Base-by-base conservation (phyloP, 2,329 filamentous ascomycete species). In the Xylaria sp. region DNA sequence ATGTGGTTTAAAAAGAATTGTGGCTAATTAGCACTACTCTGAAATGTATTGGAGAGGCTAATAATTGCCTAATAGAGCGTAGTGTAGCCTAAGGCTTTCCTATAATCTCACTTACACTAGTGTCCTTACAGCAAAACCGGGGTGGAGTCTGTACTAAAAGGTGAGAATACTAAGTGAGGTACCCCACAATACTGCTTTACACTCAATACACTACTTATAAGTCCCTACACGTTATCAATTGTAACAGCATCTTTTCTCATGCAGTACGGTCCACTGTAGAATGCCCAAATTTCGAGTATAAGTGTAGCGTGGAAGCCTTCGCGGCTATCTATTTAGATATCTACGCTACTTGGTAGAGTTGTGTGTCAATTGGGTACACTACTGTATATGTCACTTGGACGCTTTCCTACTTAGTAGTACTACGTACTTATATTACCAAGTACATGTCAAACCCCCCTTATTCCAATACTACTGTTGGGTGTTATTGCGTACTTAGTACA, bases 1-100 rank as follows among this genome's bases (percentile, higher is more conserved):
- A 59, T 35, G 8, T 48, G 27, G 27, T 57, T 58, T 58, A 37
- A 1, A 13, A 42, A 58, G 32, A 51, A 44, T 23, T 65, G 32
- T 50, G 32, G 61, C 58, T 68, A 68, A 68, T 68, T 68, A 68
- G 44, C 27, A 21, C 16, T 32, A 8, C 12, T 60, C 16, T 16
- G 2, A 27, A 6, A 2, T 21, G 40, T 47, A 21, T 51, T 37
- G 25, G 16, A 18, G 4, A 18, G 32, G 29, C n/a, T 37, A 6
- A 10, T 23, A 29, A 9, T 54, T 37, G 35, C 32, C 29, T 21
- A 32, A 18, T 54, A 21, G 25, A 10, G 48, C 3, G 29, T 35
- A n/a, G 6, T 18, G 27, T 54, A 54, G 25, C 18, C 21, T 48
- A 48, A 40, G 44, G 21, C 42, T 47, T 47, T n/a, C n/a, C 42